Base-by-base conservation (phyloP, 345 rosid species). In the Eucalyptus grandis region DNA sequence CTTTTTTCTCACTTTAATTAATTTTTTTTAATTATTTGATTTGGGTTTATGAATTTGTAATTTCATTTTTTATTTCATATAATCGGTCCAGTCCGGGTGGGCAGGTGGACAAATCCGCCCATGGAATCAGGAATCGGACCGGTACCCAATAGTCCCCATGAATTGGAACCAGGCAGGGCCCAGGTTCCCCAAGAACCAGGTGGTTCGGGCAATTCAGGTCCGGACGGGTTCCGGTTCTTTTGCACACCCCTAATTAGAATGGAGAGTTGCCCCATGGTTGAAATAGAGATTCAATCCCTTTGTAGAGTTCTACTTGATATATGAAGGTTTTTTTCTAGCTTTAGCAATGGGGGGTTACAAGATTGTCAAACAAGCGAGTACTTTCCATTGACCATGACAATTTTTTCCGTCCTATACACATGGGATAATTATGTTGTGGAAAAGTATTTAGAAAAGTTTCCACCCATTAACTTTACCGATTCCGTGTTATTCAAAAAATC, bases 111-210 rank as follows among this genome's bases (percentile, higher is more conserved):
- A 1, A 3, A 49, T 49, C 2, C 50, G 50, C 50, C 6, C 0
- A 49, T 13, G 1, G 2, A 49, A 49, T 2, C 2, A 0, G 0
- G 0, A 49, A 49, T 2, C 2, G 6, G 5, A 49, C 6, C 1
- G 6, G 50, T 49, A 49, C 5, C 50, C 50, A 49, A 5, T 0
- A 4, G 2, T 13, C 2, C 1, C 6, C 1, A 49, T 49, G 1
- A 49, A 4, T 4, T 49, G 50, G 0, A 49, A 49, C 1, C 5
- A 1, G 14, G 49, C 12, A 49, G 0, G 2, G 14, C 6, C 12
- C 2, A 5, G 1, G 5, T 49, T 49, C 15, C 1, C 51, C 3
- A 49, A 49, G 16, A 49, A 49, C 51, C 17, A 49, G 14, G 14
- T 3, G 2, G 7, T 49, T 49, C 0, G 3, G 7, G 17, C 51